phyloP scores from a whole-genome alignment of 345 rosid genomes.

The Lepidium aucheri region DNA sequence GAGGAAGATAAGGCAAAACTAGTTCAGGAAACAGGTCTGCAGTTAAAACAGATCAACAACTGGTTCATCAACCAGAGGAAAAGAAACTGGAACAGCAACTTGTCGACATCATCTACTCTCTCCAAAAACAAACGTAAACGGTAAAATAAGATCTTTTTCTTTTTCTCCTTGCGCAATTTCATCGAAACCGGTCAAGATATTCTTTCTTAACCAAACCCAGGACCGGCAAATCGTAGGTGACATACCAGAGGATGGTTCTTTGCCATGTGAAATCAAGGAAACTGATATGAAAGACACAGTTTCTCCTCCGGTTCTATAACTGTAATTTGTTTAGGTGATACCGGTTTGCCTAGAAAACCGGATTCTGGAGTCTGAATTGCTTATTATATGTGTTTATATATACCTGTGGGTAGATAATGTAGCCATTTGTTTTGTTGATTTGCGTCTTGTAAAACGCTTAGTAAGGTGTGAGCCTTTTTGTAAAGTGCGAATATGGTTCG shows the following conservation, averaged over 20 bases:
- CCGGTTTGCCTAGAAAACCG: background rate
- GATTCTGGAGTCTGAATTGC: background rate
- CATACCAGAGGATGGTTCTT: background rate
- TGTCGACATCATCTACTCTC: constrained; percentile 49
- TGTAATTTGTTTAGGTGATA: background rate
- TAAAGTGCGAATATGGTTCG: background rate
- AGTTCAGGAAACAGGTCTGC: constrained; percentile 80
- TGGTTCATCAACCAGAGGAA: constrained; percentile 92
- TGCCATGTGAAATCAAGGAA: background rate
- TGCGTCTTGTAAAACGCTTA: constrained; percentile 16
- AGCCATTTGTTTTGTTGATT: background rate
- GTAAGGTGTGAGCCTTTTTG: background rate
- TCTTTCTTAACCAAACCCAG: constrained; percentile 7
- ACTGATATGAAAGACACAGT: background rate
- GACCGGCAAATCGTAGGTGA: constrained; percentile 17
- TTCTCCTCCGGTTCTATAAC: background rate
- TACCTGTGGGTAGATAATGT: background rate
- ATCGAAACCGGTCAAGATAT: background rate
- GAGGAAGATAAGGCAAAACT: constrained; percentile 82
- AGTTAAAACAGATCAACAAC: constrained; percentile 78
- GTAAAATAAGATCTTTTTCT: constrained; percentile 27
- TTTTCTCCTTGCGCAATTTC: background rate
- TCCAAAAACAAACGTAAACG: constrained; percentile 74
- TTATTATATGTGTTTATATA: background rate
- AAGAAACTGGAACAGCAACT: constrained; percentile 78